phyloP scores from a whole-genome alignment of 108 stramenopile species.

The Schizochytrium sp. region DNA sequence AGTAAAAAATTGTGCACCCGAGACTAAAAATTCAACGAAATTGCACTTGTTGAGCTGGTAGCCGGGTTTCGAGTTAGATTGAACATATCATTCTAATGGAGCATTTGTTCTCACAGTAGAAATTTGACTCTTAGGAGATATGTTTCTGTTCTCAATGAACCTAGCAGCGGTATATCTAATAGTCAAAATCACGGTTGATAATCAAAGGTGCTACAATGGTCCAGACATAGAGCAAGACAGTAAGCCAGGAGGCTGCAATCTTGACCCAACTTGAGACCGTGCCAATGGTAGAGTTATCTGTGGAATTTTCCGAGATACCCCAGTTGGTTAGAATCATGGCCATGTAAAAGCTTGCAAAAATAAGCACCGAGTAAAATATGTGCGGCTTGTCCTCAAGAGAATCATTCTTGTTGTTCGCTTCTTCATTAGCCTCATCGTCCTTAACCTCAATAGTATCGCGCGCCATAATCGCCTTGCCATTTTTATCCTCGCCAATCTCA shows the following conservation, averaged over 20 bases:
- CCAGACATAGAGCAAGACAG: background rate
- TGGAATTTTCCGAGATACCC: background rate
- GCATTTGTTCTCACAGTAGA: no score
- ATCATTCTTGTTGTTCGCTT: slow-evolving; percentile 24
- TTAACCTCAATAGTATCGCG: background rate
- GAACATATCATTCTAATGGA: no score
- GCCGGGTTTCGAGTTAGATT: no score
- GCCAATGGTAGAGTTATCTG: background rate
- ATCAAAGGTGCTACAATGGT: slow-evolving; percentile 39
- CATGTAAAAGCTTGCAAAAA: background rate
- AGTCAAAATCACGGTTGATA: slow-evolving; percentile 31
- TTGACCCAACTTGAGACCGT: slow-evolving; percentile 39
- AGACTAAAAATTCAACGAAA: no score
- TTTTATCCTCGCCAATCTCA: slow-evolving; percentile 23
- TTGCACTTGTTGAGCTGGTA: no score
- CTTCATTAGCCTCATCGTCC: background rate
- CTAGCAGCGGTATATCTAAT: background rate
- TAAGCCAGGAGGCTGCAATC: slow-evolving; percentile 10
- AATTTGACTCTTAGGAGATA: no score
- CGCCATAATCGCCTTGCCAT: slow-evolving; percentile 40
- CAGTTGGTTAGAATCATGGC: slow-evolving; percentile 60
- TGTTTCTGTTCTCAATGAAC: no score
- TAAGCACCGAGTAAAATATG: slow-evolving; percentile 26
- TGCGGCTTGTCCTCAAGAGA: slow-evolving; percentile 45
- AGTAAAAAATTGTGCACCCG: no score